Conservation (phyloP, 768 basidiomycete genomes). For the Amanita rubescens region DNA sequence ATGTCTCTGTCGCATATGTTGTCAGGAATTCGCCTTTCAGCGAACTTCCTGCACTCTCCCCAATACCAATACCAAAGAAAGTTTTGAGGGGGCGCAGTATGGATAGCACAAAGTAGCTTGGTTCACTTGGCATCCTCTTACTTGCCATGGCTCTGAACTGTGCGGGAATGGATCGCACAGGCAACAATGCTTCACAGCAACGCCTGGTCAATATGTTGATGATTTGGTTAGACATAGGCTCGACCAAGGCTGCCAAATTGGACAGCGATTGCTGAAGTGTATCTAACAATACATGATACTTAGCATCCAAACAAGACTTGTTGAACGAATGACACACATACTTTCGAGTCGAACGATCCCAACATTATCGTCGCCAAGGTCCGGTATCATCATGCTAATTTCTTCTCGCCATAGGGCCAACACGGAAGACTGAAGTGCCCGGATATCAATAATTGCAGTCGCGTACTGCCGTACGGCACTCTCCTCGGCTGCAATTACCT, state of each 20-base stretch:
- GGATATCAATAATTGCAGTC: slow-evolving; percentile 63
- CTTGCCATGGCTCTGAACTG: slow-evolving; percentile 85
- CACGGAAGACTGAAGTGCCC: slow-evolving; percentile 43
- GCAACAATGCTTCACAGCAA: slow-evolving; percentile 79
- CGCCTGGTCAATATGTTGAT: slow-evolving; percentile 64
- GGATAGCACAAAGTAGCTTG: slow-evolving; percentile 79
- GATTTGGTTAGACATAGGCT: slow-evolving; percentile 56
- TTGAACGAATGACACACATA: slow-evolving; percentile 15
- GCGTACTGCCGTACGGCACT: slow-evolving; percentile 56
- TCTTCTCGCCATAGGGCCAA: slow-evolving; percentile 61
- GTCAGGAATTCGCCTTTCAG: slow-evolving; percentile 49
- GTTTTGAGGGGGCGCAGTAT: slow-evolving; percentile 75
- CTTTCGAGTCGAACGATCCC: slow-evolving; percentile 42
- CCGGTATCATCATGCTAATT: slow-evolving; percentile 55
- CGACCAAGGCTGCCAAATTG: slow-evolving; percentile 41
- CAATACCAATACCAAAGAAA: slow-evolving; percentile 58
- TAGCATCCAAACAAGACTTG: neutral
- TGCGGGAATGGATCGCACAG: slow-evolving; percentile 82
- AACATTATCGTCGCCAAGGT: slow-evolving; percentile 25
- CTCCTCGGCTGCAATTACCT: slow-evolving; percentile 57
- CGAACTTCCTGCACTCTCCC: slow-evolving; percentile 51
- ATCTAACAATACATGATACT: slow-evolving; percentile 34
- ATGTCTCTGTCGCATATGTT: slow-evolving; percentile 52
- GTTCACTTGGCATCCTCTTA: slow-evolving; percentile 62
- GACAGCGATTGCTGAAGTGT: slow-evolving; percentile 49